A percentile compares a stretch with the other conserved stretches of the same genome.
Conservation (phyloP, 1,139 yeast species). For the Wickerhamomyces sp. region DNA sequence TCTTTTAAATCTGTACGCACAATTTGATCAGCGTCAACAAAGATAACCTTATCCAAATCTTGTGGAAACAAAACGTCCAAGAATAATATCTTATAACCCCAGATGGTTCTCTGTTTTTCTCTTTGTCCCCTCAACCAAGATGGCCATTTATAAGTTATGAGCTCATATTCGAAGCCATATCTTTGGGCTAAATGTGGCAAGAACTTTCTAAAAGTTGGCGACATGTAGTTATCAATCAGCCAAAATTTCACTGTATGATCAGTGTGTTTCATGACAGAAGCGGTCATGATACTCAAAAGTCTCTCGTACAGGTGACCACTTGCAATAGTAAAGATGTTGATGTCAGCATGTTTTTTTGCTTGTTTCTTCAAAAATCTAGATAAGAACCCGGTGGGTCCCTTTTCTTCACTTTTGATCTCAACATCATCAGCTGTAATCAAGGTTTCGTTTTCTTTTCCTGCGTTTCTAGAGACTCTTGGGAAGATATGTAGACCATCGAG, state of each 20-base stretch:
- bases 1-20: slow-evolving; percentile 71
- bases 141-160: slow-evolving; percentile 89
- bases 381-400: slow-evolving; percentile 10
- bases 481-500: slow-evolving; percentile 42
- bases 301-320: slow-evolving; percentile 77
- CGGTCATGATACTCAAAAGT: slow-evolving; percentile 69
- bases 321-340: slow-evolving; percentile 81
- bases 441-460: slow-evolving; percentile 36
- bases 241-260: slow-evolving; percentile 71
- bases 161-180: slow-evolving; percentile 49
- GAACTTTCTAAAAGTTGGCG: slow-evolving; percentile 58
- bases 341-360: slow-evolving; percentile 42
- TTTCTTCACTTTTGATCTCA: slow-evolving; percentile 7
- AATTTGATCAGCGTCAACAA: slow-evolving; percentile 82
- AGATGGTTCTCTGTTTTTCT: slow-evolving; percentile 71
- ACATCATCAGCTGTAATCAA: slow-evolving; percentile 23
- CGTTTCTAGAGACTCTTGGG: slow-evolving; percentile 40
- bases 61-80: slow-evolving; percentile 85
- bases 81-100: slow-evolving; percentile 87
- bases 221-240: slow-evolving; percentile 76
- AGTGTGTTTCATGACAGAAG: slow-evolving; percentile 64
- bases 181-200: slow-evolving; percentile 59
- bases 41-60: slow-evolving; percentile 66
- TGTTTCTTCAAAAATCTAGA: slow-evolving; percentile 9
- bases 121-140: slow-evolving; percentile 75